phyloP scores from a whole-genome alignment of 805 yeast species.

The Nakazawaea ambrosiae region DNA sequence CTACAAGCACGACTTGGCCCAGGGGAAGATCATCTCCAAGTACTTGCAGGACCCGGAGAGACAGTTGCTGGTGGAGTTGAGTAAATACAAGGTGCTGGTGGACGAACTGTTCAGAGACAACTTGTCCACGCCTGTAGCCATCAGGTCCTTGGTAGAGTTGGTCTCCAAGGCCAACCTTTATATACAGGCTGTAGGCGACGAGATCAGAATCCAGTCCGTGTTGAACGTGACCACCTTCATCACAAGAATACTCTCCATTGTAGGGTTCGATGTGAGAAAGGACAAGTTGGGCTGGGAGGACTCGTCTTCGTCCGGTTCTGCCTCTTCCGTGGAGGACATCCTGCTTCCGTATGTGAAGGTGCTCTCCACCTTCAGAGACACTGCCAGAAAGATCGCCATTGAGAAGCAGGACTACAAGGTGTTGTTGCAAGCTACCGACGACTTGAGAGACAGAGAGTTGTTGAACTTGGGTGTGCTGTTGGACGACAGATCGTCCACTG shows the following conservation, averaged over 20 bases:
- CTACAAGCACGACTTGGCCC: conserved; percentile 39
- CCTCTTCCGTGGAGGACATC: conserved; percentile 48
- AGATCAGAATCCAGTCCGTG: conserved; percentile 58
- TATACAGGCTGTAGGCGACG: conserved; percentile 42
- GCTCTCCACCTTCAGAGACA: conserved; percentile 75
- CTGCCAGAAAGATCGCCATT: conserved; percentile 70
- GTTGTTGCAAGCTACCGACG: conserved; percentile 67
- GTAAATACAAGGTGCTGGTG: conserved; percentile 46
- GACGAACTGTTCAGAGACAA: conserved; percentile 86
- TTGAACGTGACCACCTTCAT: conserved; percentile 60
- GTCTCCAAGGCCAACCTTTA: conserved; percentile 70
- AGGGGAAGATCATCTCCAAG: conserved; percentile 52
- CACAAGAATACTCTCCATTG: conserved; percentile 56
- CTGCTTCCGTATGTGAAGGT: conserved; percentile 77
- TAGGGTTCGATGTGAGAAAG: conserved; percentile 69
- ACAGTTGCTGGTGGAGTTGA: conserved; percentile 43
- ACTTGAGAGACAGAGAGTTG: conserved; percentile 64
- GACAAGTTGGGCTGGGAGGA: conserved; percentile 82
- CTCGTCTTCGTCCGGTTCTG: conserved; percentile 16
- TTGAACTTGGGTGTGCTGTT: conserved; percentile 72
- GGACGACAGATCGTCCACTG: conserved; percentile 78
- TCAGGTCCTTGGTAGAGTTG: conserved; percentile 59
- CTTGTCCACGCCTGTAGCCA: conserved; percentile 69
- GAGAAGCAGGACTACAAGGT: conserved; percentile 41
- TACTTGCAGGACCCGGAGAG: conserved; percentile 52